Evolutionary conservation across 106 monocot species (phyloP), one percentile per base, ranked within the genome.

Genomic region (Dendrobium nobile): DNA sequence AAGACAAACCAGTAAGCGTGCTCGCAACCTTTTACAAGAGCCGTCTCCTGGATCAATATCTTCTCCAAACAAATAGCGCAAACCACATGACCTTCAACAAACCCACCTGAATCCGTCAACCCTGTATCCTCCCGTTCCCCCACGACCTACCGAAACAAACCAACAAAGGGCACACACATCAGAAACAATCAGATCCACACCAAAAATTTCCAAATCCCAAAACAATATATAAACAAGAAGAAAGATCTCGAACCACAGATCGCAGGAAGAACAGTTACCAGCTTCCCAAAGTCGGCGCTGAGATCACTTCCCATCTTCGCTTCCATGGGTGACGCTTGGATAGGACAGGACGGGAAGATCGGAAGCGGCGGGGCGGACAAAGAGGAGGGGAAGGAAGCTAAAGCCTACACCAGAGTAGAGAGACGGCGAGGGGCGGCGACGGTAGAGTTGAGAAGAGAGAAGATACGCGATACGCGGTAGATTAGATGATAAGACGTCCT

Each of bases 11-110:
- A 95, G 88, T 95, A 92, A 33, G 92, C 90, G 75, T 95, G 95
- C 87, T 95, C 95, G 90, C 95, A 95, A 41, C 92, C 95, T 83
- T 92, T 92, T 31, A 95, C 79, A 67, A 95, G 85, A 11, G 95
- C 92, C 55, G 84, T 90, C 79, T 95, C 92, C 85, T 88, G 80
- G 16, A 95, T 82, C 13, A 67, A 43, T 20, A 92, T 92, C 82
- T 80, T 90, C 51, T 95, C 95, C 85, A 95, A 75, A 54, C 95
- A 95, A 27, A 95, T 92, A 9, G 90, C 90, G 75, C 95, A 95
- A 31, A 89, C 54, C 27, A 88, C 90, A 48, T 72, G 78, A 19
- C 84, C 86, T 67, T 61, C 81, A 47, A 40, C 70, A 11, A 8
- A 77, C n/a, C 13, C 74, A 6, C 41, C 59, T 7, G 72, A 58